Conservation (phyloP, 257 asterid genomes). For the Solanum pinnatisectum region DNA sequence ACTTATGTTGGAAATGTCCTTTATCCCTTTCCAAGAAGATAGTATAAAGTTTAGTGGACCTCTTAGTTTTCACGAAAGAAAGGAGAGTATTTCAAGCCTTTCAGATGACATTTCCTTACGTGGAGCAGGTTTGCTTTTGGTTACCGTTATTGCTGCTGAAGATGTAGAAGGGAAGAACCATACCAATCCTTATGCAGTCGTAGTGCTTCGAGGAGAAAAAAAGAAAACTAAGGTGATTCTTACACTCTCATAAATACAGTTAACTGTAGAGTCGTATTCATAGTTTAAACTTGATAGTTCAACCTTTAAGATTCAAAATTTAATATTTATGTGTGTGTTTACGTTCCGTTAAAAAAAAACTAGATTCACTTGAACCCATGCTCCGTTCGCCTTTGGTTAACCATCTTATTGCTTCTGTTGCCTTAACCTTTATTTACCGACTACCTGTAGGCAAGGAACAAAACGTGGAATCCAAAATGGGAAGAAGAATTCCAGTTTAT, state of each 20-base stretch:
- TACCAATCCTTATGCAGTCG: conserved; percentile 44
- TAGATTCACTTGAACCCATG: not conserved
- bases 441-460: conserved; percentile 36
- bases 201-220: conserved; percentile 57
- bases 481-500: conserved; percentile 71
- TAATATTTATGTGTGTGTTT: not conserved
- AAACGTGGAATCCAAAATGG: conserved; percentile 64
- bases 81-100: conserved; percentile 11
- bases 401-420: not conserved
- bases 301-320: not conserved
- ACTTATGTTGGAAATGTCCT: conserved; percentile 36
- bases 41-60: conserved; percentile 29
- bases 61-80: not conserved
- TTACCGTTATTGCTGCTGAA: conserved; percentile 42
- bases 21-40: conserved; percentile 64
- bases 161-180: conserved; percentile 63
- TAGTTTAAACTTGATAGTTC: not conserved
- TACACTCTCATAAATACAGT: not conserved
- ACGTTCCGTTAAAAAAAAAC: not conserved
- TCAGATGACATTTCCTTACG: conserved; percentile 19
- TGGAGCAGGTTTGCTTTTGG: conserved; percentile 61
- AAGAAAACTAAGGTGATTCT: conserved; percentile 56
- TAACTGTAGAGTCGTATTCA: not conserved
- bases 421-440: not conserved
- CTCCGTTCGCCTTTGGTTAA: not conserved